Evolutionary conservation across 805 yeast genomes (phyloP).

Genomic region (Saccharomycopsis oosterbeekiorum): DNA sequence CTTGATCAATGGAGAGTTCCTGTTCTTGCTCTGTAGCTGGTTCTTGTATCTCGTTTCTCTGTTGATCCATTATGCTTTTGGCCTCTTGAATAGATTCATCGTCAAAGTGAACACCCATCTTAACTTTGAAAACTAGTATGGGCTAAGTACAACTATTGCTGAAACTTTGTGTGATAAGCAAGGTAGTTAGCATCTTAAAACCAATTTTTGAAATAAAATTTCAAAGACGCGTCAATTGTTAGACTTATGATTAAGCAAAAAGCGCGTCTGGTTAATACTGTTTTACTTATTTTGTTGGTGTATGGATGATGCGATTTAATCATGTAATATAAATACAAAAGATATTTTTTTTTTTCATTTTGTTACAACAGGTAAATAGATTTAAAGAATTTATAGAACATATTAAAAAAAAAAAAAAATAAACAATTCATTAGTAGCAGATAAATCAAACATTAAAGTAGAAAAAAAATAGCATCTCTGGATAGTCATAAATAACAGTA

Average conservation of each 20-base stretch:
- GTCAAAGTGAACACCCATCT: conserved; percentile 7
- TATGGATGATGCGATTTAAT: neutral
- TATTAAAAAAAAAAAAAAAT: no score
- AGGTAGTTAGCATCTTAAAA: no score
- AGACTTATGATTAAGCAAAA: neutral
- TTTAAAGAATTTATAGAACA: neutral
- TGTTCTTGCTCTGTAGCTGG: conserved; percentile 15
- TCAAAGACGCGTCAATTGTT: neutral
- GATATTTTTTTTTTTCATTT: neutral
- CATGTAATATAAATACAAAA: neutral
- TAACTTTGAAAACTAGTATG: neutral
- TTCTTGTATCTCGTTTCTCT: neutral
- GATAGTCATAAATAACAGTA: no score
- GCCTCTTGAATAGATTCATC: conserved; percentile 4
- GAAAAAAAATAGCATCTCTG: no score
- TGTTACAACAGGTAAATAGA: neutral
- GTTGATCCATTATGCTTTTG: neutral
- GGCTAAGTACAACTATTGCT: no score
- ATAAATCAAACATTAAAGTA: no score
- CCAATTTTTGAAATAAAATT: no score
- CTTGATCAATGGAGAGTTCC: conserved; percentile 34
- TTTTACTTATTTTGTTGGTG: neutral
- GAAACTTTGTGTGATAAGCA: no score
- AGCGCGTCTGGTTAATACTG: neutral
- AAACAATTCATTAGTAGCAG: no score